Conservation (phyloP, 495 filamentous ascomycete genomes). For the Penicillium roqueforti region DNA sequence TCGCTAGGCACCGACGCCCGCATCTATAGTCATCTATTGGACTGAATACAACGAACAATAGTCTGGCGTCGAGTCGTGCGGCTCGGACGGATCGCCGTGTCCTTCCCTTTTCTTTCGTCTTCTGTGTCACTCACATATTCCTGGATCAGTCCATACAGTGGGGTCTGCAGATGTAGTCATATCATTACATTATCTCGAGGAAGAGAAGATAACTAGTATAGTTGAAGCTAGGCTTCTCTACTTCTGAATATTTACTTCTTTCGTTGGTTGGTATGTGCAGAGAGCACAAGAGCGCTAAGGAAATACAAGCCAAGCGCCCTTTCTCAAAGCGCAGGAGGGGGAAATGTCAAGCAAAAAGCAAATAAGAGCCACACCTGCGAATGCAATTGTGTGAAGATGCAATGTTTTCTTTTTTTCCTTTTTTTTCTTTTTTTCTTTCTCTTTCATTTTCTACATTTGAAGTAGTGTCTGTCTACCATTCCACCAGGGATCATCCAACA, state of each 20-base stretch:
- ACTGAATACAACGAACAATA: not conserved
- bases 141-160: not conserved
- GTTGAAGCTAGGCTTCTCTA: not conserved
- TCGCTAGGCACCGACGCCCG: not conserved
- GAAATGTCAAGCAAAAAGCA: not conserved
- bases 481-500: slow-evolving; percentile 3
- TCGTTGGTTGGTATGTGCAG: not conserved
- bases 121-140: not conserved
- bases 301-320: not conserved
- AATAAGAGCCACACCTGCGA: not conserved
- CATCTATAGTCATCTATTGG: not conserved
- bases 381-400: not conserved
- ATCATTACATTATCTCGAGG: not conserved
- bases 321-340: not conserved
- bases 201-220: not conserved
- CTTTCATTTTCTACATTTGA: too few species aligned
- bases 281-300: not conserved
- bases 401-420: not conserved
- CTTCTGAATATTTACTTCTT: not conserved
- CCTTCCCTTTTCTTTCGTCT: not conserved
- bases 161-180: not conserved
- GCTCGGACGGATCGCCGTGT: not conserved
- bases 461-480: not conserved
- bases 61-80: not conserved
- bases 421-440: not conserved